Base-by-base conservation (phyloP, 208 protist species). In the Trypanosoma avium region DNA sequence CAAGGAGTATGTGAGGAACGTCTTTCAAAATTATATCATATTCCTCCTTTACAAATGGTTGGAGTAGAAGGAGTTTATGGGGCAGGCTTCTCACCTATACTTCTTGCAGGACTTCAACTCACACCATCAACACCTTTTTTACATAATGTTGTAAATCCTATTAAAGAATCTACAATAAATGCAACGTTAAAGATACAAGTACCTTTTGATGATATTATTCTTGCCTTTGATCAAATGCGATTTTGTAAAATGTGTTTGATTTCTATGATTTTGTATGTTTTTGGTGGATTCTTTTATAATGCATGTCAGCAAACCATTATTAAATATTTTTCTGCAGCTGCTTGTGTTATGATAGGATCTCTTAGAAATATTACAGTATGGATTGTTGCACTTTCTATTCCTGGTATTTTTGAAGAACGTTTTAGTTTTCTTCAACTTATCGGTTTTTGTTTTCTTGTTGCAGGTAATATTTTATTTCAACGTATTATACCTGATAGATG, bases 1-100 rank as follows among this genome's bases (percentile, higher is more conserved):
- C 94, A 98, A 60, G 88, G 87, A 24, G 86, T 98, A 35, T 81
- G 79, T 58, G 88, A 98, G 73, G 92, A 97, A 73, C 73, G 81
- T 2, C 61, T 97, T 4, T 54, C 96, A 6, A 61, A 62, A 13
- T 63, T 91, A 35, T 86, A 95, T 66, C 59, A 79, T 21, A 66
- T 94, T 15, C 70, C 71, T 7, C 89, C 92, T 29, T 57, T 96
- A 30, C 79, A 95, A 61, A 74, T 97, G 77, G 93, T 97, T 13
- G 93, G 92, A 15, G 87, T 81, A 26, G 94, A 98, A 63, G 96
- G 96, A 48, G 33, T 97, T 17, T 98, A 92, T 62, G 79, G 83
- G 7, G 48, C 95, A n/a, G 52, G 76, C 45, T 81, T 95, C 71
- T 67, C 69, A 22, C 52, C 88, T 38, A 78, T 78, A 21, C 70